phyloP scores from a whole-genome alignment of 2,329 filamentous ascomycete genomes.

The Trichoderma sp. region DNA sequence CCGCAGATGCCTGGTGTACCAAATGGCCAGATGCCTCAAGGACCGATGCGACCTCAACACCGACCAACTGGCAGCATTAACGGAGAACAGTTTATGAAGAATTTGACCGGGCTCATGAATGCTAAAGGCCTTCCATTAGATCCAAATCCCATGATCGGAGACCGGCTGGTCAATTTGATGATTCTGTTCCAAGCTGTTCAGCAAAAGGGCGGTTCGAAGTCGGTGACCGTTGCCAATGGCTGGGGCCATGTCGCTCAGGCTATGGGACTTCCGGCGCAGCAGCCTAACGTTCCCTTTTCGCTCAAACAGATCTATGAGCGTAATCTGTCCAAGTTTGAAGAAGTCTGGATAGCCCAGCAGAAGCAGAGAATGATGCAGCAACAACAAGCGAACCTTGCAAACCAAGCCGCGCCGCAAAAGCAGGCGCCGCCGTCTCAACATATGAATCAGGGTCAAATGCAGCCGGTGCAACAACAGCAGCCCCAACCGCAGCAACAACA shows the following conservation, averaged over 20 bases:
- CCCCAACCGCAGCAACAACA: constrained; percentile 35
- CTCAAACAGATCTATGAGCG: constrained; percentile 73
- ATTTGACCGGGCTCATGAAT: constrained; percentile 75
- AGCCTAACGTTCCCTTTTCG: constrained; percentile 67
- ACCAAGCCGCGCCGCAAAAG: constrained; percentile 35
- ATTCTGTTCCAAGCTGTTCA: constrained; percentile 74
- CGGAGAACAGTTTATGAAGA: constrained; percentile 73
- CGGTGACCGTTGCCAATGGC: constrained; percentile 65
- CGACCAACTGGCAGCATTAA: constrained; percentile 47
- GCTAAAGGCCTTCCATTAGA: constrained; percentile 74
- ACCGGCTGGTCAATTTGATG: constrained; percentile 72
- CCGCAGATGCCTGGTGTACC: constrained; percentile 51
- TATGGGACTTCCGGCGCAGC: constrained; percentile 63
- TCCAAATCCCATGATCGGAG: constrained; percentile 69
- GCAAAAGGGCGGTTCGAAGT: constrained; percentile 76
- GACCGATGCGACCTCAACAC: constrained; percentile 53
- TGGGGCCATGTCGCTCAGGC: constrained; percentile 74
- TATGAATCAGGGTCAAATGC: constrained; percentile 37
- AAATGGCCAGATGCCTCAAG: constrained; percentile 58
- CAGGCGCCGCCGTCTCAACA: constrained; percentile 39
- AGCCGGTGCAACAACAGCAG: constrained; percentile 35
- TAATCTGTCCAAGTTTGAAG: constrained; percentile 77
- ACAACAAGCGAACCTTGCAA: constrained; percentile 30
- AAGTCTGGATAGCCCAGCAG: constrained; percentile 61
- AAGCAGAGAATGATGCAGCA: constrained; percentile 55